Conservation (phyloP, 176 grass and related monocot species). For the Musa troglodytarum region DNA sequence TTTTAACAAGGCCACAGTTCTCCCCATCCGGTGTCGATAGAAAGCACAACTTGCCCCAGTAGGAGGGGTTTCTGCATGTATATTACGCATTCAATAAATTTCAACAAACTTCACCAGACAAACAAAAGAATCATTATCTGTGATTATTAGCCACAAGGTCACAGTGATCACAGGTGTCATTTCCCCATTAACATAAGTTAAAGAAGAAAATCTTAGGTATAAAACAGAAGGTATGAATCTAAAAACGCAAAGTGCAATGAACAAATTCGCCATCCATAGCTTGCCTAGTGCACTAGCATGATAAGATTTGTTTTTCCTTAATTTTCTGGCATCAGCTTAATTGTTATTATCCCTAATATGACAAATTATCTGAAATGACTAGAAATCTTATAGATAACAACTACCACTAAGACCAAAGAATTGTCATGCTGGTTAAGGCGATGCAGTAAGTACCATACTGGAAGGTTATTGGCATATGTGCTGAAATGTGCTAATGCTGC, state of each 20-base stretch:
- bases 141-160: no score
- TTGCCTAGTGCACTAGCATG: neutral
- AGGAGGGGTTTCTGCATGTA: conserved; percentile 73
- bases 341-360: neutral
- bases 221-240: neutral
- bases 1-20: conserved; percentile 95
- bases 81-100: conserved; percentile 8
- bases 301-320: neutral
- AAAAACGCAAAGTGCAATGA: neutral
- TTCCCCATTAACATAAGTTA: no score
- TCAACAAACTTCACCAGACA: neutral
- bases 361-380: neutral
- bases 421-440: neutral
- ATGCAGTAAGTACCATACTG: neutral
- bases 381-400: neutral
- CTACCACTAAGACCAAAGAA: neutral
- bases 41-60: conserved; percentile 92
- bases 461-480: neutral
- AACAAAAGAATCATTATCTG: no score
- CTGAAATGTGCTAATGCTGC: neutral
- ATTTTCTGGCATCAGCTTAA: neutral
- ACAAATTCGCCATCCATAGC: neutral
- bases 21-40: conserved; percentile 92
- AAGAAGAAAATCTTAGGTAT: neutral
- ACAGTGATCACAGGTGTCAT: no score